A percentile compares a stretch with the other conserved stretches of the same genome.
phyloP scores from a whole-genome alignment of 2,329 filamentous ascomycete genomes.

The Botrytis galanthina region DNA sequence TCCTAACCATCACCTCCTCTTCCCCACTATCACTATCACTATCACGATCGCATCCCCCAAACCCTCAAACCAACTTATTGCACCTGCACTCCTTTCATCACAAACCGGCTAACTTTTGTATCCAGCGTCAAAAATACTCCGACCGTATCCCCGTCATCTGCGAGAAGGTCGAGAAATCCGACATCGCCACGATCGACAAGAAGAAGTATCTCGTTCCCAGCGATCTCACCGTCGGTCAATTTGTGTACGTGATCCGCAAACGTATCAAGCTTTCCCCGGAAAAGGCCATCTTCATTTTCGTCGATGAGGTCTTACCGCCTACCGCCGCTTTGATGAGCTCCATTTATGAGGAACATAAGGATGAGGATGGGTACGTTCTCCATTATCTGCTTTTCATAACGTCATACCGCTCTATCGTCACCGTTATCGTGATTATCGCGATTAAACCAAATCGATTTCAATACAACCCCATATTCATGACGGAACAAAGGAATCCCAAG shows the following conservation, averaged over 20 bases:
- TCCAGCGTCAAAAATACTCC: conserved; percentile 85
- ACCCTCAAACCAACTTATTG: conserved; percentile 19
- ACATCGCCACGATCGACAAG: conserved; percentile 99
- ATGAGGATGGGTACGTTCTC: conserved; percentile 58
- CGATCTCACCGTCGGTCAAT: conserved; percentile 97
- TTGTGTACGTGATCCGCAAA: conserved; percentile 99
- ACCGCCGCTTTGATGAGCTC: conserved; percentile 98
- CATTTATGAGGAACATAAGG: conserved; percentile 99
- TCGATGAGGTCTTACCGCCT: conserved; percentile 94
- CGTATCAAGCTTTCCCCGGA: conserved; percentile 99
- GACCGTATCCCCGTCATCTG: conserved; percentile 99
- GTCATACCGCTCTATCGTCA: conserved; percentile 16
- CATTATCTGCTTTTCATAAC: conserved; percentile 34
- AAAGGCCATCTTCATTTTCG: conserved; percentile 99
- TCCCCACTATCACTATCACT: conserved; percentile 10
- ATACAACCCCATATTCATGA: not conserved
- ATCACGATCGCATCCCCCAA: conserved; percentile 15
- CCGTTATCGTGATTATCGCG: conserved; percentile 18
- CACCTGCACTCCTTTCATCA: not conserved
- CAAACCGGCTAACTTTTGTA: not conserved
- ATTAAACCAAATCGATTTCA: not conserved
- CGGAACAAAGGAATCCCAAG: not conserved
- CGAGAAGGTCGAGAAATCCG: conserved; percentile 99
- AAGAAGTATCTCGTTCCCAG: conserved; percentile 99
- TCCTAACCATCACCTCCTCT: conserved; percentile 16